phyloP scores from a whole-genome alignment of 148 eudicot species.

The Selenicereus undatus region DNA sequence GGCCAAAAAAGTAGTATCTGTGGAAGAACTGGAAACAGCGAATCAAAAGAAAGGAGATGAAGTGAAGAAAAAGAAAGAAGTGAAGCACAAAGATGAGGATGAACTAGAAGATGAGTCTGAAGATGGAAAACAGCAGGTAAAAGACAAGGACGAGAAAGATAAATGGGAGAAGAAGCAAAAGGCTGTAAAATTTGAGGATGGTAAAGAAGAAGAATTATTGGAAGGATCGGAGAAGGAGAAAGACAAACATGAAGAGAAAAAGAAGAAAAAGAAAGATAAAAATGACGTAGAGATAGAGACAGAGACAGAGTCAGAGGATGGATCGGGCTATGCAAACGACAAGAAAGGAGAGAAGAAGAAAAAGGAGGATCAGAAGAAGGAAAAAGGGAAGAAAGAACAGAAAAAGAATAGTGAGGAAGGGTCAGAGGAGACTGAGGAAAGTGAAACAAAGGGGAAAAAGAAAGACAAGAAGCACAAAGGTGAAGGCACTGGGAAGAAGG shows the following conservation, averaged over 20 bases:
- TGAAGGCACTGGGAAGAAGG: constrained; percentile 13
- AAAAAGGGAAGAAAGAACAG: constrained; percentile 25
- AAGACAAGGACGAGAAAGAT: constrained; percentile 1
- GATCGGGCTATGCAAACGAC: constrained; percentile 12
- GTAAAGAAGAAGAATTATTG: constrained; percentile 9
- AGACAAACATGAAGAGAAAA: constrained; percentile 11
- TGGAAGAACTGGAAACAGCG: neutral
- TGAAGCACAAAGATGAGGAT: constrained; percentile 8
- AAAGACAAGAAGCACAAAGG: constrained; percentile 26
- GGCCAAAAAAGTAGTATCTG: constrained; percentile 19
- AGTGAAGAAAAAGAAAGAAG: constrained; percentile 10
- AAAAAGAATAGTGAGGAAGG: neutral
- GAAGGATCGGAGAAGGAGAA: constrained; percentile 15
- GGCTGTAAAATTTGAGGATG: neutral
- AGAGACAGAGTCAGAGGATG: constrained; percentile 20
- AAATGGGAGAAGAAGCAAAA: constrained; percentile 22
- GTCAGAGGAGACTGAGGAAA: constrained; percentile 12
- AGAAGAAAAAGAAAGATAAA: constrained; percentile 15
- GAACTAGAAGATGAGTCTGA: constrained; percentile 3
- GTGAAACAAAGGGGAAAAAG: constrained; percentile 16
- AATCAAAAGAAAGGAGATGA: constrained; percentile 2
- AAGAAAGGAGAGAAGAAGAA: constrained; percentile 23
- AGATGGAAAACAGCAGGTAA: constrained; percentile 11
- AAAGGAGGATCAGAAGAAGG: constrained; percentile 4
- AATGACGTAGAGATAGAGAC: neutral